Evolutionary conservation across 164 flowering plant genomes (phyloP).

Genomic region (Vitis vinifera): ASM3070453v1 NC_081811.1:22286501-22287000

Average conservation of each 20-base stretch:
- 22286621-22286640: no score
- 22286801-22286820: slow-evolving; percentile 16
- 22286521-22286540: slow-evolving; percentile 46
- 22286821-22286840: slow-evolving; percentile 11
- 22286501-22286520: slow-evolving; percentile 34
- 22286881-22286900: no score
- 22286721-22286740: slow-evolving; percentile 59
- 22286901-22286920: no score
- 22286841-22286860: not conserved
- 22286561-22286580: slow-evolving; percentile 93
- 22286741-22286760: slow-evolving; percentile 45
- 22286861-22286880: not conserved
- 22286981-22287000: no score
- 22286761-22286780: slow-evolving; percentile 11
- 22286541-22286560: slow-evolving; percentile 88
- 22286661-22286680: slow-evolving; percentile 5
- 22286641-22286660: no score
- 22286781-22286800: slow-evolving; percentile 29
- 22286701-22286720: slow-evolving; percentile 26
- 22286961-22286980: no score
- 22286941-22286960: no score
- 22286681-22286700: not conserved
- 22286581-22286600: slow-evolving; percentile 11
- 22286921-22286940: not conserved
- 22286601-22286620: not conserved